These are phyloP conservation scores for Phytophthora citricola DNA, from an alignment of 352 stramenopile species.

Conservation along the genomic window DNA sequence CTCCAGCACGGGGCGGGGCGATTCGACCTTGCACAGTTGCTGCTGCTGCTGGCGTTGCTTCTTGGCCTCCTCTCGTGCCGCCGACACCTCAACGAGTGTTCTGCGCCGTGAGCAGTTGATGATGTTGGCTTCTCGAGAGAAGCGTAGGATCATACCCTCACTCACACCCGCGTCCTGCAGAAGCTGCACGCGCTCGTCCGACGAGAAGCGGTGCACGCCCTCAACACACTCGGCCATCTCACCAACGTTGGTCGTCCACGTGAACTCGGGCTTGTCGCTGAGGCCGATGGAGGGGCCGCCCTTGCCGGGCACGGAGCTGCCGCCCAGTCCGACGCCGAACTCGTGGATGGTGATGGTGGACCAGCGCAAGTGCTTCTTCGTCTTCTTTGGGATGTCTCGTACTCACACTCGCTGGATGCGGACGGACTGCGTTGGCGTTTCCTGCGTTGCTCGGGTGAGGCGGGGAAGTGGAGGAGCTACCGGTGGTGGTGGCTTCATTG, in stretches of 20 bases:
- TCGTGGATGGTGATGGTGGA: conserved; percentile 52
- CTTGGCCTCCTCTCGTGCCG: conserved; percentile 46
- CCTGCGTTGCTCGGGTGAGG: conserved; percentile 15
- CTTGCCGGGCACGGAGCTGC: conserved; percentile 55
- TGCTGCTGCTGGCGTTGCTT: conserved; percentile 18
- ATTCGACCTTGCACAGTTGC: conserved; percentile 31
- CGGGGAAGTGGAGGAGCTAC: neutral
- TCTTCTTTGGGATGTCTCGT: conserved; percentile 18
- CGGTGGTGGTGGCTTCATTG: conserved; percentile 4
- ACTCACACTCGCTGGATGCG: conserved; percentile 4
- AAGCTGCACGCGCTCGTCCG: conserved; percentile 57
- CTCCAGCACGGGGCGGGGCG: conserved; percentile 21
- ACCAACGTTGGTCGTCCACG: conserved; percentile 66
- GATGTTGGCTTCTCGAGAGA: conserved; percentile 70
- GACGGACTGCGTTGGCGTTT: conserved; percentile 28
- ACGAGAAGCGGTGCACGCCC: conserved; percentile 61
- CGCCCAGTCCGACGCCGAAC: conserved; percentile 32
- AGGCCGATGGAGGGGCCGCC: conserved; percentile 62
- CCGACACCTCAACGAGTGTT: conserved; percentile 51
- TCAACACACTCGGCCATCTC: conserved; percentile 70
- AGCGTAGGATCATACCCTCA: conserved; percentile 73
- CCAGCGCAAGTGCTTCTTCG: conserved; percentile 60
- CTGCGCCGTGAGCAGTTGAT: conserved; percentile 62
- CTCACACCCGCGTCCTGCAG: conserved; percentile 57
- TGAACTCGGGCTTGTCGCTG: conserved; percentile 59